Evolutionary conservation across 2,329 filamentous ascomycete genomes (phyloP).

Genomic region (Aspergillus cejpii): DNA sequence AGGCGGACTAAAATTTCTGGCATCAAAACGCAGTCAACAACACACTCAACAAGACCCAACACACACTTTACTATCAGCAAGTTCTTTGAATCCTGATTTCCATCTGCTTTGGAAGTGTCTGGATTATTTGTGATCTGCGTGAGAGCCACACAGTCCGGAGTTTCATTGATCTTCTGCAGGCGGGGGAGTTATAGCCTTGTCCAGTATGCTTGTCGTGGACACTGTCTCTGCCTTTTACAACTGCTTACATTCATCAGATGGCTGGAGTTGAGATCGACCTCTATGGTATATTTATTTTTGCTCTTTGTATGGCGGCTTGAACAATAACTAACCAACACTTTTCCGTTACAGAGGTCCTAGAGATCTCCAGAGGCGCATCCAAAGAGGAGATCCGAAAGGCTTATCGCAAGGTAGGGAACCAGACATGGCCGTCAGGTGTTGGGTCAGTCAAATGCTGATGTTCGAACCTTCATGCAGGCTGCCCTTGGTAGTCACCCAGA

Average conservation of each 20-base stretch:
- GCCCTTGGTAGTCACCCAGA: conserved; percentile 87
- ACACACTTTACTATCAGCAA: neutral
- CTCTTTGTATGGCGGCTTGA: neutral
- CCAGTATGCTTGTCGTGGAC: conserved; percentile 13
- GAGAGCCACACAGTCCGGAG: too few relatives aligned
- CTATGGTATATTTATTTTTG: conserved; percentile 47
- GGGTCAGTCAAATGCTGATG: neutral
- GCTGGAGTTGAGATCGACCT: conserved; percentile 48
- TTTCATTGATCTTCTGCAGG: neutral
- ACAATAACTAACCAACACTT: conserved; percentile 4
- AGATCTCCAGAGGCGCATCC: conserved; percentile 62
- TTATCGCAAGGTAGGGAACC: conserved; percentile 70
- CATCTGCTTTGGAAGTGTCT: neutral
- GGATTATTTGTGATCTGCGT: neutral
- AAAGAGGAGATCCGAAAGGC: conserved; percentile 88
- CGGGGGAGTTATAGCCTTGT: neutral
- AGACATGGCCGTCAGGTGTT: neutral
- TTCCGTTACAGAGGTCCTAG: conserved; percentile 61
- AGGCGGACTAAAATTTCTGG: conserved; percentile 15
- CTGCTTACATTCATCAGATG: conserved; percentile 23
- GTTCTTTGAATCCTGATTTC: neutral
- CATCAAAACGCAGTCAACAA: neutral
- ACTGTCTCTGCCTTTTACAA: conserved; percentile 15
- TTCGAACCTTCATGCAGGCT: conserved; percentile 49
- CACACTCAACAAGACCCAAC: neutral